Percentiles rank a stretch among this genome's conserved stretches.
These are phyloP conservation scores for Hylodesmum podocarpum DNA, from an alignment of 306 rosid genomes.

Conservation along the genomic window DNA sequence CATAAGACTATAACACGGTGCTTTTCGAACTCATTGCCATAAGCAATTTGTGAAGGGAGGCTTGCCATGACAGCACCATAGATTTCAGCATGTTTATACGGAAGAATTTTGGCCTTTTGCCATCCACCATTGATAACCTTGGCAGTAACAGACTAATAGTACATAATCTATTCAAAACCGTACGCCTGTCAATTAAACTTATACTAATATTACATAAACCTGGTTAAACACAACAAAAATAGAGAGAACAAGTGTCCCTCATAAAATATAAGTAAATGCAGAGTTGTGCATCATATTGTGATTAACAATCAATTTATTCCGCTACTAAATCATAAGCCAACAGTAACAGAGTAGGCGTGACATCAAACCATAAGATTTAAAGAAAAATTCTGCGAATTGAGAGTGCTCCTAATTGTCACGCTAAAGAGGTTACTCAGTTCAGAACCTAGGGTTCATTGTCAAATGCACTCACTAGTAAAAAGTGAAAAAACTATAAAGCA, in stretches of 20 bases:
- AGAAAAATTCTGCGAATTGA: not conserved
- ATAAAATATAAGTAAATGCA: slow-evolving; percentile 1
- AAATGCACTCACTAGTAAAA: not conserved
- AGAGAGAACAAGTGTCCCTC: not conserved
- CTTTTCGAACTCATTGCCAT: too few relatives aligned
- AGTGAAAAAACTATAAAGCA: not conserved
- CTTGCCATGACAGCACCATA: too few relatives aligned
- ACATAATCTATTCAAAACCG: slow-evolving; percentile 7
- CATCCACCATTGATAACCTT: too few relatives aligned
- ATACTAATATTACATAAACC: not conserved
- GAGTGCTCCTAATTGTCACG: not conserved
- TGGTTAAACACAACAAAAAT: slow-evolving; percentile 5
- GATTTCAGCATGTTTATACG: too few relatives aligned
- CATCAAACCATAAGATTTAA: not conserved
- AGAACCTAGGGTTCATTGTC: not conserved
- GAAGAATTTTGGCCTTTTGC: too few relatives aligned
- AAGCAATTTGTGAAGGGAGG: too few relatives aligned
- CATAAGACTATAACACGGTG: too few relatives aligned
- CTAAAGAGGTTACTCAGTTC: not conserved
- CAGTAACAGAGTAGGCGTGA: not conserved
- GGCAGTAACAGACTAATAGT: not conserved
- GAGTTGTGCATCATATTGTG: not conserved
- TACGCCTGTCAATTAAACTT: not conserved
- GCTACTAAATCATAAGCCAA: not conserved
- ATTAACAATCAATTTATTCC: not conserved